These are phyloP conservation scores for Tetraselmis striata DNA, from an alignment of 139 green algal genomes.

Conservation along the genomic window DNA sequence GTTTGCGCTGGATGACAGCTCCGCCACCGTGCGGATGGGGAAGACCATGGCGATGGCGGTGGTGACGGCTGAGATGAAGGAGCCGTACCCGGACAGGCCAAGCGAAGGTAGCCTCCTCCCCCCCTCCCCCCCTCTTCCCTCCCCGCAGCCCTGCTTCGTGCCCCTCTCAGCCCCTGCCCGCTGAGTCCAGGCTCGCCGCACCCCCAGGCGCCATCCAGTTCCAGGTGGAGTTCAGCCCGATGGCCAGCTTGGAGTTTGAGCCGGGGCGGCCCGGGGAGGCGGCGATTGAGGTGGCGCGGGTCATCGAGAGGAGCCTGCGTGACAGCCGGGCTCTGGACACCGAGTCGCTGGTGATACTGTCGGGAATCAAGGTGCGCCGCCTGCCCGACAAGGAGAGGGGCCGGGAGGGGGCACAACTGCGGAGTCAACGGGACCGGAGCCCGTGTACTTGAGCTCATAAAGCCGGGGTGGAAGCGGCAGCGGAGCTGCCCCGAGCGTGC, in stretches of 20 bases:
- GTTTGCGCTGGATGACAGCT: constrained; percentile 43
- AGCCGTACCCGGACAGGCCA: constrained; percentile 59
- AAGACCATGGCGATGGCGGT: constrained; percentile 61
- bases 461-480: neutral
- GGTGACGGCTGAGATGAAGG: constrained; percentile 52
- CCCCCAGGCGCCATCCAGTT: constrained; percentile 73
- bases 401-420: neutral
- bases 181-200: no score
- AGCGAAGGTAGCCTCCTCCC: neutral
- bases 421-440: neutral
- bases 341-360: constrained; percentile 81
- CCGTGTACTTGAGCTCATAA: no score
- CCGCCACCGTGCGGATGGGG: constrained; percentile 56
- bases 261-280: constrained; percentile 39
- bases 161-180: no score
- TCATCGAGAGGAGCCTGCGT: constrained; percentile 68
- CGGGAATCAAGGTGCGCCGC: constrained; percentile 53
- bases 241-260: constrained; percentile 68
- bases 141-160: constrained; percentile 23
- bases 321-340: constrained; percentile 73
- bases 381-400: constrained; percentile 15
- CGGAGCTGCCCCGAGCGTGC: neutral
- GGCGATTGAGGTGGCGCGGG: constrained; percentile 56
- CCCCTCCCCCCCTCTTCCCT: neutral
- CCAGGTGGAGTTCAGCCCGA: constrained; percentile 70